Evolutionary conservation across 2,329 filamentous ascomycete species (phyloP).

Genomic region (Boeremia lycopersici): DNA sequence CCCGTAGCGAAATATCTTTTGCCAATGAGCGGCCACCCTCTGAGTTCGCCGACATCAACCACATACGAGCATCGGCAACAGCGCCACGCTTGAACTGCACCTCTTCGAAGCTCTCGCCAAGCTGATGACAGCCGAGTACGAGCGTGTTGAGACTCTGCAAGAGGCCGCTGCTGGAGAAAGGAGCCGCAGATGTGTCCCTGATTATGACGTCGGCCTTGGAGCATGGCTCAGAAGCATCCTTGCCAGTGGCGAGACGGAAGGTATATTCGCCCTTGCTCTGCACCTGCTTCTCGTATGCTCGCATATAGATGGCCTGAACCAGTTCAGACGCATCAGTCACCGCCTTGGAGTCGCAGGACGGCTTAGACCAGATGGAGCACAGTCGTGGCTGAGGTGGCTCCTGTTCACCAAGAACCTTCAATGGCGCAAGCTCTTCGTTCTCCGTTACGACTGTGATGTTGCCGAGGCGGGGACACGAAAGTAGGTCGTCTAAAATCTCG

Average conservation of each 20-base stretch:
- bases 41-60: slow-evolving; percentile 41
- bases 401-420: slow-evolving; percentile 33
- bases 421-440: slow-evolving; percentile 37
- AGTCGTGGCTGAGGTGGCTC: slow-evolving; percentile 38
- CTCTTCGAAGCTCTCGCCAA: slow-evolving; percentile 45
- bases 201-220: slow-evolving; percentile 40
- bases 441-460: slow-evolving; percentile 46
- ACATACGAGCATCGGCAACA: slow-evolving; percentile 37
- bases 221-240: slow-evolving; percentile 31
- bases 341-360: slow-evolving; percentile 26
- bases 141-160: slow-evolving; percentile 41
- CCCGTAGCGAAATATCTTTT: slow-evolving; percentile 43
- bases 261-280: slow-evolving; percentile 39
- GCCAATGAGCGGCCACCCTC: slow-evolving; percentile 43
- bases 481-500: slow-evolving; percentile 43
- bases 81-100: slow-evolving; percentile 46
- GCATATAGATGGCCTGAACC: slow-evolving; percentile 42
- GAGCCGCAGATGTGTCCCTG: slow-evolving; percentile 28
- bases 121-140: slow-evolving; percentile 43
- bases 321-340: slow-evolving; percentile 37
- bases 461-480: slow-evolving; percentile 41
- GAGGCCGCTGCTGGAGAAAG: slow-evolving; percentile 26
- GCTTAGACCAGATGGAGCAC: slow-evolving; percentile 46
- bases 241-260: slow-evolving; percentile 36
- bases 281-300: slow-evolving; percentile 46